Conservation (phyloP, 176 grass and related monocot genomes). For the Phragmites australis region DNA sequence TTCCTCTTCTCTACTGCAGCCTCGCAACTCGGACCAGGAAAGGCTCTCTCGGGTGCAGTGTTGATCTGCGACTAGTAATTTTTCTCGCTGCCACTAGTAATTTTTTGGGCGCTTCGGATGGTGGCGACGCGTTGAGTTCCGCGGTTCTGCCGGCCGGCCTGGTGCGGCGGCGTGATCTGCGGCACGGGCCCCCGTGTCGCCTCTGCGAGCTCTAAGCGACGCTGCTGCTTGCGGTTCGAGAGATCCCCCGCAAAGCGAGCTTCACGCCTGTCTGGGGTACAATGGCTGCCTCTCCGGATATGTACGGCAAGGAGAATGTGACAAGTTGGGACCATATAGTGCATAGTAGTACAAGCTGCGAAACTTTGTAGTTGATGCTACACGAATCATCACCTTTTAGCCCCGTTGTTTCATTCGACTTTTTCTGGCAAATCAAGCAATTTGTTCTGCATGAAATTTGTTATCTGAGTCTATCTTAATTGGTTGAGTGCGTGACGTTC, state of each 20-base stretch:
- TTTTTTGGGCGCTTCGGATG: background rate
- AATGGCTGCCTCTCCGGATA: conserved; percentile 20
- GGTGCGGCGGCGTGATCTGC: conserved; percentile 2
- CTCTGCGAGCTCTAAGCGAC: background rate
- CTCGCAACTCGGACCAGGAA: background rate
- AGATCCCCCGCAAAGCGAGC: background rate
- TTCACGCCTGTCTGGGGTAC: background rate
- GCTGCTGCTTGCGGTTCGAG: background rate
- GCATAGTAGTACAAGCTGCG: background rate
- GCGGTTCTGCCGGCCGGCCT: background rate
- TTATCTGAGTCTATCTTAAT: no score
- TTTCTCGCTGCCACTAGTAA: background rate
- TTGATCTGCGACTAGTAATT: background rate
- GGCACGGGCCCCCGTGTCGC: background rate
- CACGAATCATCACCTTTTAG: background rate
- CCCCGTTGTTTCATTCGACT: no score
- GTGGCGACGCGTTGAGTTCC: background rate
- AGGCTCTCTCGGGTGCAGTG: background rate
- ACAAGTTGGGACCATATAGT: background rate
- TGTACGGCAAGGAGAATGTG: no score
- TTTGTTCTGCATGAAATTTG: no score
- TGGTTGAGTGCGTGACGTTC: no score
- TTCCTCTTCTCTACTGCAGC: background rate
- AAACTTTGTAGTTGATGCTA: background rate
- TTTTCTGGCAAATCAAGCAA: background rate